These are phyloP conservation scores for Xylaria flabelliformis DNA, from an alignment of 495 filamentous ascomycete genomes.

Conservation along the genomic window DNA sequence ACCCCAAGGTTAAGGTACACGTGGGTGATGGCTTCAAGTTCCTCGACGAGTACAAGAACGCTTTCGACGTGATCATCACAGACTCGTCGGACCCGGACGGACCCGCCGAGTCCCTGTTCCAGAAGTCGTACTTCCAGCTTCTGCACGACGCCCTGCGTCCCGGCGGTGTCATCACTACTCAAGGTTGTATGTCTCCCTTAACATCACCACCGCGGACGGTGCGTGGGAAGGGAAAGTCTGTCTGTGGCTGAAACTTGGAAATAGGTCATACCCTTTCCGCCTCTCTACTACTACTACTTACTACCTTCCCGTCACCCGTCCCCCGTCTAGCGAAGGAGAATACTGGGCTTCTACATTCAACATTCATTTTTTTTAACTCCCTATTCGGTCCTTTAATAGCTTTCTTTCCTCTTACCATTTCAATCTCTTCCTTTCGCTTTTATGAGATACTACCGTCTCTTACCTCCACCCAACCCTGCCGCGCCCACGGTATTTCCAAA, in stretches of 20 bases:
- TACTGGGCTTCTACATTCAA: slow-evolving; percentile 4
- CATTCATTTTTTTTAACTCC: neutral
- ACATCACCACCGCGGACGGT: slow-evolving; percentile 31
- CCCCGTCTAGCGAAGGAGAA: slow-evolving; percentile 14
- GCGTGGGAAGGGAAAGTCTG: slow-evolving; percentile 18
- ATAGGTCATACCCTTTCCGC: slow-evolving; percentile 28
- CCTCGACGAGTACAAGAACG: slow-evolving; percentile 87
- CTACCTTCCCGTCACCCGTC: slow-evolving; percentile 32
- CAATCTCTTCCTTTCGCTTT: slow-evolving; percentile 16
- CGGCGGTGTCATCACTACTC: slow-evolving; percentile 98
- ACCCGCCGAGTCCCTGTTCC: slow-evolving; percentile 92
- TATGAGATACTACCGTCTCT: neutral
- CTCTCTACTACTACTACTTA: slow-evolving; percentile 10
- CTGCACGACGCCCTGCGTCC: slow-evolving; percentile 85
- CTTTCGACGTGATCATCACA: slow-evolving; percentile 99
- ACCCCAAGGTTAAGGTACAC: slow-evolving; percentile 89
- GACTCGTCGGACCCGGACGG: slow-evolving; percentile 98
- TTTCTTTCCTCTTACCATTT: slow-evolving; percentile 11
- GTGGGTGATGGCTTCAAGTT: slow-evolving; percentile 99
- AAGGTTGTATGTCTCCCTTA: slow-evolving; percentile 98
- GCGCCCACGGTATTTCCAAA: neutral
- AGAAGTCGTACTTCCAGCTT: slow-evolving; percentile 98
- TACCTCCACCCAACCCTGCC: neutral
- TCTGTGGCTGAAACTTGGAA: slow-evolving; percentile 36
- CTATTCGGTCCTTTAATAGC: slow-evolving; percentile 7